phyloP scores from a whole-genome alignment of 306 rosid genomes.

The Casuarina cunninghamiana region DNA sequence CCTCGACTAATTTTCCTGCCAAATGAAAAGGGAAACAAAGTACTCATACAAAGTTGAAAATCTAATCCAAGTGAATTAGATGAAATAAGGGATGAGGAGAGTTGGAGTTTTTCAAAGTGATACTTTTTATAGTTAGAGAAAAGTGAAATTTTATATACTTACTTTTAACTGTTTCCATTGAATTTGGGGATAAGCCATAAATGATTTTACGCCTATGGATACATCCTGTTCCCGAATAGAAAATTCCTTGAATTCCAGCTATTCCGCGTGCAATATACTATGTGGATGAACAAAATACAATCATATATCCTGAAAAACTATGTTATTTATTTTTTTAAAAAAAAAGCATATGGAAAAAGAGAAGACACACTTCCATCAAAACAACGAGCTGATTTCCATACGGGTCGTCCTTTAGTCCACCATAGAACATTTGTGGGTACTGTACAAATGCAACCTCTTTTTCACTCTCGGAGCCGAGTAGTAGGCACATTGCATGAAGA shows the following conservation, averaged over 20 bases:
- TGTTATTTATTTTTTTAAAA: too few relatives aligned
- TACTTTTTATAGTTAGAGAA: neutral
- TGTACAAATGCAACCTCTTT: slow-evolving; percentile 62
- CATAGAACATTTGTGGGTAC: slow-evolving; percentile 53
- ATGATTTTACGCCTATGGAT: slow-evolving; percentile 20
- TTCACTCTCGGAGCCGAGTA: slow-evolving; percentile 43
- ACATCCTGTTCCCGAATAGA: slow-evolving; percentile 23
- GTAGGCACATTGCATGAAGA: slow-evolving; percentile 48
- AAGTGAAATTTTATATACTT: neutral
- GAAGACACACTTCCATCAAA: slow-evolving; percentile 26
- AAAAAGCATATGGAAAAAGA: neutral
- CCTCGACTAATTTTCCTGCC: slow-evolving; percentile 29
- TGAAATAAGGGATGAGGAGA: too few relatives aligned
- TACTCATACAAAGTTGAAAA: neutral
- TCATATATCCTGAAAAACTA: neutral
- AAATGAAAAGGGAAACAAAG: neutral
- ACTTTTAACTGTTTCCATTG: slow-evolving; percentile 5
- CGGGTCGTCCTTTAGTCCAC: slow-evolving; percentile 61
- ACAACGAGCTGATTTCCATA: slow-evolving; percentile 44
- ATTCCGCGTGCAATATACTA: slow-evolving; percentile 9
- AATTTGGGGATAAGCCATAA: slow-evolving; percentile 2
- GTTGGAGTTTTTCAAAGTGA: neutral
- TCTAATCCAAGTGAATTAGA: neutral
- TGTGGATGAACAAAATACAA: neutral
- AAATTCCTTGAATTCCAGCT: slow-evolving; percentile 24